Conservation (phyloP, 768 basidiomycete species). For the Pulveroboletus ravenelii region DNA sequence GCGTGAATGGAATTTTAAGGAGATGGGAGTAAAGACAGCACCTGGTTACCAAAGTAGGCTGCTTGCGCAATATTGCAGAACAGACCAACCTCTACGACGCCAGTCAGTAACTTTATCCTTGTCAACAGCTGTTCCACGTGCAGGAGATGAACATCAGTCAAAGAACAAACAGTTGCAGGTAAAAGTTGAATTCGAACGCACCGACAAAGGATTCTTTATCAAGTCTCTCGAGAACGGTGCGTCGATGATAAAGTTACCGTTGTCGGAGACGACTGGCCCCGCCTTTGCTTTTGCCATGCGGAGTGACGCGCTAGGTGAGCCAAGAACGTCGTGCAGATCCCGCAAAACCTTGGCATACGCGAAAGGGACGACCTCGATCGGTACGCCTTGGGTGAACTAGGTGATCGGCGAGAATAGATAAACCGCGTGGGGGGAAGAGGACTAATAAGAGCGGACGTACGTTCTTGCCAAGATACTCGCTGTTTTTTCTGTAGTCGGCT, state of each 20-base stretch:
- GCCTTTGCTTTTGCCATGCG: slow-evolving; percentile 94
- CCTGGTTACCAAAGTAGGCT: slow-evolving; percentile 94
- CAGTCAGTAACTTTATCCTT: slow-evolving; percentile 77
- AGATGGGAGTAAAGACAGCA: slow-evolving; percentile 24
- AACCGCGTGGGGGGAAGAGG: not conserved
- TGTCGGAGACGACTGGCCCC: slow-evolving; percentile 95
- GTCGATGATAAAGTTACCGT: slow-evolving; percentile 97
- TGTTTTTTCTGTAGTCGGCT: slow-evolving; percentile 95
- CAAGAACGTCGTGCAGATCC: slow-evolving; percentile 56
- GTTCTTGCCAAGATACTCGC: slow-evolving; percentile 70
- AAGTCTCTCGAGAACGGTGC: slow-evolving; percentile 76
- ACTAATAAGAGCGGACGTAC: slow-evolving; percentile 42
- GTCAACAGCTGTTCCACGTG: too few species aligned
- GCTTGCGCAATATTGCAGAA: slow-evolving; percentile 91
- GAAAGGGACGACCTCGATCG: slow-evolving; percentile 95
- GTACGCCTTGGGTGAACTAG: slow-evolving; percentile 84
- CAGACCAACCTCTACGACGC: slow-evolving; percentile 98
- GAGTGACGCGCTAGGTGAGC: slow-evolving; percentile 68
- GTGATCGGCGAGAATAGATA: not conserved
- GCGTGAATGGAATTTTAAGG: not conserved
- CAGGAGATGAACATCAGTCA: not conserved
- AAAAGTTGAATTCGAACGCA: slow-evolving; percentile 21
- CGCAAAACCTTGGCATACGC: slow-evolving; percentile 87
- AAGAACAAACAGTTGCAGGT: not conserved
- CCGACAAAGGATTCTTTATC: slow-evolving; percentile 63